Conservation (phyloP, 2,329 filamentous ascomycete species). For the Diaporthe capsici region DNA sequence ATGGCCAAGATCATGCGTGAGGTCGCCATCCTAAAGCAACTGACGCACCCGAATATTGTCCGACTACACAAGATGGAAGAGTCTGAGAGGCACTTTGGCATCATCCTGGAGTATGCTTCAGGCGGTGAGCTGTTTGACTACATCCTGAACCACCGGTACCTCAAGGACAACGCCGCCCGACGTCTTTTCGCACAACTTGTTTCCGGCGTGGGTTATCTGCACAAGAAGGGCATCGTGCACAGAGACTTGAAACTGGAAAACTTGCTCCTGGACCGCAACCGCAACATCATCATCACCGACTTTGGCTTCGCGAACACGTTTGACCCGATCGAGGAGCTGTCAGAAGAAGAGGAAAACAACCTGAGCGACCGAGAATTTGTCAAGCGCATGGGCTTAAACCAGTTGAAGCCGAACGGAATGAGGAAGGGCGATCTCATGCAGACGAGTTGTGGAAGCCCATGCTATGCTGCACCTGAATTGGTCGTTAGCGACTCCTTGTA, state of each 20-base stretch:
- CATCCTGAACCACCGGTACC: constrained; percentile 95
- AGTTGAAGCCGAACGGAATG: constrained; percentile 79
- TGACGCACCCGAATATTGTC: constrained; percentile 95
- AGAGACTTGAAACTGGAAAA: constrained; percentile 98
- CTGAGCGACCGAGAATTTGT: constrained; percentile 90
- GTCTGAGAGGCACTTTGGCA: constrained; percentile 96
- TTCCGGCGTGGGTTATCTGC: constrained; percentile 95
- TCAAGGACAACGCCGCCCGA: constrained; percentile 93
- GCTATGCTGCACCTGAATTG: constrained; percentile 95
- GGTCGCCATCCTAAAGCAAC: constrained; percentile 90
- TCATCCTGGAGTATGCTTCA: constrained; percentile 98
- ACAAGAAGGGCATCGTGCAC: constrained; percentile 99
- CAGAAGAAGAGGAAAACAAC: constrained; percentile 90
- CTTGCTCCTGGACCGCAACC: constrained; percentile 91
- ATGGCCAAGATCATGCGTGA: constrained; percentile 98
- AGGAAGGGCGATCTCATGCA: constrained; percentile 97
- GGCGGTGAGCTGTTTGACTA: constrained; percentile 98
- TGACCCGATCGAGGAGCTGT: constrained; percentile 87
- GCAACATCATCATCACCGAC: constrained; percentile 99
- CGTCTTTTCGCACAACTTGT: constrained; percentile 95
- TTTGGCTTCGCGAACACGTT: constrained; percentile 99
- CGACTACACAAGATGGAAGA: constrained; percentile 98
- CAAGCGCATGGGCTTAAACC: constrained; percentile 88
- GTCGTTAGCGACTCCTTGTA: constrained; percentile 98
- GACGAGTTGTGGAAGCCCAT: constrained; percentile 97